phyloP scores from a whole-genome alignment of 331 rosid genomes.

The Stylosanthes scabra region DNA sequence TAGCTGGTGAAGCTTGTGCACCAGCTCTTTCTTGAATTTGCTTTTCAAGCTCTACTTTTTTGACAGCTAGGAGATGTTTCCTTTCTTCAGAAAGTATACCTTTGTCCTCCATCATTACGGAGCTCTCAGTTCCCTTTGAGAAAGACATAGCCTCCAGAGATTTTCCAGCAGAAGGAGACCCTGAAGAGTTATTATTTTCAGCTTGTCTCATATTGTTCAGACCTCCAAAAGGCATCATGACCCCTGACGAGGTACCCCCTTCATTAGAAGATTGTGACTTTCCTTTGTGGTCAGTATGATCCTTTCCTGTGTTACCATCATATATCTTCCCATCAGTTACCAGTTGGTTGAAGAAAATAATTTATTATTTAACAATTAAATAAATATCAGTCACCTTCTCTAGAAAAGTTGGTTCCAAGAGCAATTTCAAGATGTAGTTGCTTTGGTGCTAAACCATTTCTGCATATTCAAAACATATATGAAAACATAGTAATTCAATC shows the following conservation, averaged over 20 bases:
- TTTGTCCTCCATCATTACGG: constrained; percentile 57
- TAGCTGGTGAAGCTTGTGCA: constrained; percentile 55
- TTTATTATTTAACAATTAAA: constrained; percentile 8
- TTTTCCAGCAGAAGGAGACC: constrained; percentile 64
- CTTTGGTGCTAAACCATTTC: constrained; percentile 95
- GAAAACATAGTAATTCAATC: constrained; percentile 17
- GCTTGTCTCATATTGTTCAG: constrained; percentile 60
- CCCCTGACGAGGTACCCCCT: constrained; percentile 58
- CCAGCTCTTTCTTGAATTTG: constrained; percentile 62
- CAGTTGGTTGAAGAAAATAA: constrained; percentile 34
- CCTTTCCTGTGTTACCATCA: constrained; percentile 61
- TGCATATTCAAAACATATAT: constrained; percentile 49
- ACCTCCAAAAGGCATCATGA: constrained; percentile 69
- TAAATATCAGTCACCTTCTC: constrained; percentile 65
- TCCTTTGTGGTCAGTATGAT: constrained; percentile 73
- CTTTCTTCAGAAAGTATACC: constrained; percentile 60
- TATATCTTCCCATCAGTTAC: constrained; percentile 39
- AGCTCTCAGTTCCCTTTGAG: constrained; percentile 67
- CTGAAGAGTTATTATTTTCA: constrained; percentile 56
- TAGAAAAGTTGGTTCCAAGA: constrained; percentile 72
- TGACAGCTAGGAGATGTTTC: constrained; percentile 46
- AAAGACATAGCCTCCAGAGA: constrained; percentile 62
- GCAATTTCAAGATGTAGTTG: constrained; percentile 99
- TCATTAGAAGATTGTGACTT: constrained; percentile 74
- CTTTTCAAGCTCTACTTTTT: constrained; percentile 64